Evolutionary conservation across 805 yeast genomes (phyloP).

Genomic region (Yarrowia keelungensis): DNA sequence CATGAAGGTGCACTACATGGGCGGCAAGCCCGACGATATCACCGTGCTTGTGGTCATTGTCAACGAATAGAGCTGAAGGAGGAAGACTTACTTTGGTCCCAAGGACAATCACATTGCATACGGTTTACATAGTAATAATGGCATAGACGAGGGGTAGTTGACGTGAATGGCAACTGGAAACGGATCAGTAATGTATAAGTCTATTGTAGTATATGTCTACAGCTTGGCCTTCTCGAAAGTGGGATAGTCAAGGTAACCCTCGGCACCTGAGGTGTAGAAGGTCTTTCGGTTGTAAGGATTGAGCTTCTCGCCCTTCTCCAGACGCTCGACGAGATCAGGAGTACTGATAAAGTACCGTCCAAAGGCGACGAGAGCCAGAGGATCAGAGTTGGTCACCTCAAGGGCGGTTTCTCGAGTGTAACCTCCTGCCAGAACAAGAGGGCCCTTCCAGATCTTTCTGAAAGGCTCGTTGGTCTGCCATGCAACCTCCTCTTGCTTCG

Average conservation of each 20-base stretch:
- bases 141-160: background rate
- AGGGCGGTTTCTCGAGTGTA: constrained; percentile 40
- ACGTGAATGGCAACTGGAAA: too few species aligned
- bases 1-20: constrained; percentile 73
- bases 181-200: background rate
- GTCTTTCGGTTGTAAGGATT: constrained; percentile 57
- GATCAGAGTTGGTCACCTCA: constrained; percentile 46
- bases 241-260: constrained; percentile 58
- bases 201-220: background rate
- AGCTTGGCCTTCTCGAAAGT: constrained; percentile 22
- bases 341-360: constrained; percentile 62
- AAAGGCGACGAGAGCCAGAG: constrained; percentile 49
- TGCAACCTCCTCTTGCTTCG: constrained; percentile 42
- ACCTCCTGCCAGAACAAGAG: constrained; percentile 54
- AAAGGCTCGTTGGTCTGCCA: constrained; percentile 41
- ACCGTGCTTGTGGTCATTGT: constrained; percentile 80
- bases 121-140: constrained; percentile 3
- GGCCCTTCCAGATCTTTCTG: constrained; percentile 56
- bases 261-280: constrained; percentile 54
- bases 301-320: constrained; percentile 54
- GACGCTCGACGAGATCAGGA: constrained; percentile 60
- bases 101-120: constrained; percentile 8
- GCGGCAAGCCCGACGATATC: constrained; percentile 96
- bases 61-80: constrained; percentile 3
- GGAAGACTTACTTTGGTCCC: background rate